phyloP scores from a whole-genome alignment of 108 stramenopile species.

The Discostella pseudostelligera region DNA sequence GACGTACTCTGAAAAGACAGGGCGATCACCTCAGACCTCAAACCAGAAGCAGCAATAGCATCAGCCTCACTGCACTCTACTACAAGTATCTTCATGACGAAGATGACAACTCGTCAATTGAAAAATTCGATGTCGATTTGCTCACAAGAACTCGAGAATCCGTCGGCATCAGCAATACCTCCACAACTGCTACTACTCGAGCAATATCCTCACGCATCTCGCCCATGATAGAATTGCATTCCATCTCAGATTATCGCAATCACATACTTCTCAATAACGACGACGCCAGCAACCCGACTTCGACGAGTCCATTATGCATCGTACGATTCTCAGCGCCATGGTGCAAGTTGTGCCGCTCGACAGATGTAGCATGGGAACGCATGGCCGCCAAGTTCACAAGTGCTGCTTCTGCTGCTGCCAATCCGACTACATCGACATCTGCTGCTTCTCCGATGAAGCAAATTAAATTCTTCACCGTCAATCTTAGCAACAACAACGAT shows the following conservation, averaged over 20 bases:
- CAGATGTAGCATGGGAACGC: constrained; percentile 34
- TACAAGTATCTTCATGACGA: not conserved
- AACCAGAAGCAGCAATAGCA: not conserved
- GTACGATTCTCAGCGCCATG: constrained; percentile 46
- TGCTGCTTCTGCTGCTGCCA: not conserved
- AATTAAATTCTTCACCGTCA: constrained; percentile 22
- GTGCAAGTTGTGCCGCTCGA: constrained; percentile 35
- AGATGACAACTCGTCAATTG: not conserved
- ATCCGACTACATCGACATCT: not conserved
- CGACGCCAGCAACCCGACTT: constrained; percentile 1
- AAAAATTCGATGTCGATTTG: not conserved
- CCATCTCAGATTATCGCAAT: constrained; percentile 4
- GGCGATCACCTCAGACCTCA: not conserved
- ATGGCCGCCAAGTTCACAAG: constrained; percentile 24
- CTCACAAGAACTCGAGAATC: not conserved
- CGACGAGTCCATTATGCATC: constrained; percentile 11
- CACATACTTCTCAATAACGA: constrained; percentile 8
- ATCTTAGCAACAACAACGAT: constrained; percentile 2
- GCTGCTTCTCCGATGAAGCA: not conserved
- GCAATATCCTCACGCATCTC: not conserved
- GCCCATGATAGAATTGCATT: not conserved
- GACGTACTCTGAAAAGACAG: no score
- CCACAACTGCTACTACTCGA: not conserved
- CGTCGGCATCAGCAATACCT: not conserved
- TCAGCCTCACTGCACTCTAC: not conserved